Conservation (phyloP, 169 alveolate species). For the Cryptosporidium meleagridis region DNA sequence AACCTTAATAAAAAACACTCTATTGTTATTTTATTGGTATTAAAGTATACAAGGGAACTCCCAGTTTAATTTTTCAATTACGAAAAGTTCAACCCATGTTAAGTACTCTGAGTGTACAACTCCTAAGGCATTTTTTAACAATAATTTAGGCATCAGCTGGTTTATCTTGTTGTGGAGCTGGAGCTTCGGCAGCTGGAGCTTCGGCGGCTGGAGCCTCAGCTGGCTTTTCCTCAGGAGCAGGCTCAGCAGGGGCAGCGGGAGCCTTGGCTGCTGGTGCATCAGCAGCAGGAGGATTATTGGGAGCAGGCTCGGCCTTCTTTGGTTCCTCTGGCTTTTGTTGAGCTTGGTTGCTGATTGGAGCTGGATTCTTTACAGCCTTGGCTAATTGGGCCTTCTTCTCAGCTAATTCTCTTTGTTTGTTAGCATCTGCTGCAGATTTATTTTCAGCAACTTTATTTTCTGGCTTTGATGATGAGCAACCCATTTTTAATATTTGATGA, state of each 20-base stretch:
- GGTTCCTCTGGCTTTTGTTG: conserved; percentile 42
- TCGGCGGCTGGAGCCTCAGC: background rate
- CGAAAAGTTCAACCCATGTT: background rate
- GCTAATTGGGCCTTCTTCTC: conserved; percentile 68
- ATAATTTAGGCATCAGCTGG: conserved; percentile 16
- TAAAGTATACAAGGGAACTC: background rate
- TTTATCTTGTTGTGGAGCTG: background rate
- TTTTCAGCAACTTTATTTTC: conserved; percentile 49
- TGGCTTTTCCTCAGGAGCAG: conserved; percentile 21
- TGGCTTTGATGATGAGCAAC: conserved; percentile 74
- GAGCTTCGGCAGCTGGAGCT: background rate
- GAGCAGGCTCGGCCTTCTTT: conserved; percentile 6
- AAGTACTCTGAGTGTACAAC: conserved; percentile 2
- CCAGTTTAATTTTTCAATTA: background rate
- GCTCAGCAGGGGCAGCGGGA: background rate
- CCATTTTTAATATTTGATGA: conserved; percentile 32
- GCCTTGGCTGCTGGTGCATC: background rate
- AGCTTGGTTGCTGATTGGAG: conserved; percentile 17
- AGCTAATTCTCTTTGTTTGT: conserved; percentile 67
- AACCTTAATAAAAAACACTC: conserved; percentile 29
- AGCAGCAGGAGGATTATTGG: background rate
- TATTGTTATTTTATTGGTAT: conserved; percentile 1
- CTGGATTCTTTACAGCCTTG: conserved; percentile 55
- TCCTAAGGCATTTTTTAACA: background rate
- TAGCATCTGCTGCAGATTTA: conserved; percentile 51